These are phyloP conservation scores for Lecanicillium sp. DNA, from an alignment of 2,329 filamentous ascomycete species.

Conservation along the genomic window DNA sequence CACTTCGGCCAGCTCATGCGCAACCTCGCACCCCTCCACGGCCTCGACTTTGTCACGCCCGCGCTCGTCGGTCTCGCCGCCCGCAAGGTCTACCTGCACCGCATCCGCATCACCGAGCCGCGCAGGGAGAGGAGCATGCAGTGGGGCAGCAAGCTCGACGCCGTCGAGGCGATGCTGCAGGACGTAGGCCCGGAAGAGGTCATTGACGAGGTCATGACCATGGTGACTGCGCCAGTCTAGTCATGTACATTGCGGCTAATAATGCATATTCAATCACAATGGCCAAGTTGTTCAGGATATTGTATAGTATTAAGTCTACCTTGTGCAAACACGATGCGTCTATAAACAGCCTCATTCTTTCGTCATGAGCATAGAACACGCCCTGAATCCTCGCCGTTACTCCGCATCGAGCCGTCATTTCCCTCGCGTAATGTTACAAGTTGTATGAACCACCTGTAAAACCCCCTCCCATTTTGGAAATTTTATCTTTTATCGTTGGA, in stretches of 20 bases:
- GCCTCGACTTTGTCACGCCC: conserved; percentile 74
- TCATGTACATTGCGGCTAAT: background rate
- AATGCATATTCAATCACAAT: background rate
- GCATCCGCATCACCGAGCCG: conserved; percentile 63
- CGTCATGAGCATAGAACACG: too few species aligned
- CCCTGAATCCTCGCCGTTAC: too few species aligned
- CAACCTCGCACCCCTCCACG: conserved; percentile 76
- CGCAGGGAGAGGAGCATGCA: conserved; percentile 81
- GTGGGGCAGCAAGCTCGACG: conserved; percentile 76
- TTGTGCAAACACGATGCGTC: background rate
- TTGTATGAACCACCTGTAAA: background rate
- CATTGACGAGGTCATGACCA: conserved; percentile 56
- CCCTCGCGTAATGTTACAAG: background rate
- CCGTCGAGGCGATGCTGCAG: conserved; percentile 62
- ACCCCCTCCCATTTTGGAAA: too few species aligned
- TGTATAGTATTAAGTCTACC: conserved; percentile 8
- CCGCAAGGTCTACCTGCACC: conserved; percentile 82
- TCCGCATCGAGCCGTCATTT: background rate
- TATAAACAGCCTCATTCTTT: background rate
- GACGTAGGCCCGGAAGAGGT: conserved; percentile 55
- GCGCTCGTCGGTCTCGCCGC: conserved; percentile 77
- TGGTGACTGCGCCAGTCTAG: conserved; percentile 47
- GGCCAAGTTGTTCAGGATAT: background rate
- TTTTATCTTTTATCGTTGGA: too few species aligned
- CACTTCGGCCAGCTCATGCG: conserved; percentile 66